Base-by-base conservation (phyloP, 2,329 filamentous ascomycete species). In the Macrophomina pseudophaseolina region DNA sequence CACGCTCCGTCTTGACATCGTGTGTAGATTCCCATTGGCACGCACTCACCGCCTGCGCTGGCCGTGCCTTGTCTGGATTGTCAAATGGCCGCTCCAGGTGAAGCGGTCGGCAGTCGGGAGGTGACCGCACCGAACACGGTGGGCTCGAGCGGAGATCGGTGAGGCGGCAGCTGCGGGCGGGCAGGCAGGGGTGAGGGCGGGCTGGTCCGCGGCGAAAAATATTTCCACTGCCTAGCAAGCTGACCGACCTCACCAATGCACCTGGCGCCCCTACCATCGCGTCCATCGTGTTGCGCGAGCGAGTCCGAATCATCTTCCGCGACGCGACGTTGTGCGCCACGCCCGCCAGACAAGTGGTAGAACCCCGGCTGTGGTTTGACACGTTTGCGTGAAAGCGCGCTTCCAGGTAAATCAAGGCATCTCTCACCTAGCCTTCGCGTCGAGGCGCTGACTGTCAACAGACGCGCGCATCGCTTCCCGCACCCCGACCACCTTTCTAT, bases 231-330 rank as follows among this genome's bases (percentile, higher is more conserved):
- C 58, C 40, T 33, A n/a, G 56, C 5, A 32, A 62, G 58, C 58
- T 32, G 56, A 60, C 30, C 53, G 58, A 62, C 58, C 58, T 62
- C 58, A 62, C 23, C 23, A 23, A 23, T 28, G 32, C 58, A 23
- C 30, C 40, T 42, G n/a, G 58, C 58, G 58, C 58, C 58, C 58
- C 58, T 62, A 62, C 58, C 58, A 49, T 62, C 58, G 58, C 58
- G 58, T 62, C 58, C 40, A 49, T 44, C 46, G 58, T 49, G 32
- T 38, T 62, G 58, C 56, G 56, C 56, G 28, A 40, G 56, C 56
- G 40, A 46, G 56, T 40, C 23, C 42, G 7, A 28, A 33, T 30
- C 58, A 62, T 62, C 58, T 49, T 30, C 30, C 35, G n/a, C n/a
- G 44, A 62, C 58, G 44, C 58, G 32, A 49, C 42, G 14, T 49